Evolutionary conservation across 1,284 basidiomycete species (phyloP), one percentile per base, ranked within the genome.

Genomic region (Vanrija sp.): DNA sequence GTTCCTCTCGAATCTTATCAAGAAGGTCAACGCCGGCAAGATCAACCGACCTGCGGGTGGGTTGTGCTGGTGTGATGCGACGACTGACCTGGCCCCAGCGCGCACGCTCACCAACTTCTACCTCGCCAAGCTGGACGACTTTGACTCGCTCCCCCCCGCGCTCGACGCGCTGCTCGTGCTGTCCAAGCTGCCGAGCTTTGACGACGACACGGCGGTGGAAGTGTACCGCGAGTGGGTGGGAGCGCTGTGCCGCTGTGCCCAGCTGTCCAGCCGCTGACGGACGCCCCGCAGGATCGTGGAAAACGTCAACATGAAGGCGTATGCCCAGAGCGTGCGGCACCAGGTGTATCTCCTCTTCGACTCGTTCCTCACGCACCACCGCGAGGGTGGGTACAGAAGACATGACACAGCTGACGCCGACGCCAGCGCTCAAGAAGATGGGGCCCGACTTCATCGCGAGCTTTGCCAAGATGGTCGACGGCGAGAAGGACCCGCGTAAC

Each of bases 401-500:
- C 14, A 15, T 2, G 12, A 23, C 9, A 2, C 2, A 45, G 5
- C 45, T 46, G 28, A 52, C 25, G 28, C 6, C 28, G 28, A 47
- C 23, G 26, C 21, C 26, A 86, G 89, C 84, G 18, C 75, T 96
- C 42, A 87, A 87, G 71, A 77, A 74, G 5, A 83, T 91, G 80
- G 86, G 86, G 1, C 79, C 83, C 39, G 82, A 82, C 15, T 82
- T 98, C 72, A 64, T 98, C 26, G 76, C 80, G 16, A 85, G 86
- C 40, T 99, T 97, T 73, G 82, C 88, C 49, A 77, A 75, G 52
- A 78, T 98, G 26, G 92, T 87, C 1, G 88, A 95, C 55, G 94
- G 94, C 23, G 96, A 99, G 76, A 98, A 98, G 71, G 96, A 99
- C 73, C 96, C 96, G 23, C 82, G 96, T 26, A 98, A 98, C 75